These are phyloP conservation scores for Trypanosoma boissoni DNA, from an alignment of 208 protist genomes.

Conservation along the genomic window DNA sequence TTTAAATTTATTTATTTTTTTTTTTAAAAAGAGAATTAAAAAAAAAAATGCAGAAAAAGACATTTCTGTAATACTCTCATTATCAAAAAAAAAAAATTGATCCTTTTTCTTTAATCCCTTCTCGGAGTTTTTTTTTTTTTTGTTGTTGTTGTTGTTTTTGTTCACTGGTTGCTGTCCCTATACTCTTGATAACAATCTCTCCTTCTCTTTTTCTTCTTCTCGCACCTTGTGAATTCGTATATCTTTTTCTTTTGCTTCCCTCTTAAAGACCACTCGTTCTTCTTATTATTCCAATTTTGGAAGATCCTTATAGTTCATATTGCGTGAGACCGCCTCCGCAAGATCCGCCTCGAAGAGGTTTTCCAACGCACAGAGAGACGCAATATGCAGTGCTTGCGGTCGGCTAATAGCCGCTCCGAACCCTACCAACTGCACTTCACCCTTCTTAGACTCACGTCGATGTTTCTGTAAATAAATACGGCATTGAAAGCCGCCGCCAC, in stretches of 20 bases:
- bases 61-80: neutral
- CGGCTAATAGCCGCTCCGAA: constrained; percentile 41
- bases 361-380: constrained; percentile 42
- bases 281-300: constrained; percentile 17
- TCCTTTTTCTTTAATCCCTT: constrained; percentile 19
- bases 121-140: constrained; percentile 6
- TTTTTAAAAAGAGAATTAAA: too few relatives aligned
- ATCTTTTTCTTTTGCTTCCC: neutral
- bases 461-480: constrained; percentile 69
- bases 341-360: constrained; percentile 37
- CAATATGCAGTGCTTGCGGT: constrained; percentile 53
- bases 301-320: constrained; percentile 21
- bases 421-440: constrained; percentile 71
- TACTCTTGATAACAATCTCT: neutral
- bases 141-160: neutral
- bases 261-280: neutral
- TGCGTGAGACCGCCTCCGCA: constrained; percentile 17
- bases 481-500: constrained; percentile 49
- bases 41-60: constrained; percentile 13
- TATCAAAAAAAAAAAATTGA: neutral
- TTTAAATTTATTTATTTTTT: too few relatives aligned
- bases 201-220: constrained; percentile 7
- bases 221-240: neutral
- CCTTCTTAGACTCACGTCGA: constrained; percentile 31
- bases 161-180: neutral